Conservation (phyloP, 2,329 filamentous ascomycete species). For the Colletotrichum spinosum region DNA sequence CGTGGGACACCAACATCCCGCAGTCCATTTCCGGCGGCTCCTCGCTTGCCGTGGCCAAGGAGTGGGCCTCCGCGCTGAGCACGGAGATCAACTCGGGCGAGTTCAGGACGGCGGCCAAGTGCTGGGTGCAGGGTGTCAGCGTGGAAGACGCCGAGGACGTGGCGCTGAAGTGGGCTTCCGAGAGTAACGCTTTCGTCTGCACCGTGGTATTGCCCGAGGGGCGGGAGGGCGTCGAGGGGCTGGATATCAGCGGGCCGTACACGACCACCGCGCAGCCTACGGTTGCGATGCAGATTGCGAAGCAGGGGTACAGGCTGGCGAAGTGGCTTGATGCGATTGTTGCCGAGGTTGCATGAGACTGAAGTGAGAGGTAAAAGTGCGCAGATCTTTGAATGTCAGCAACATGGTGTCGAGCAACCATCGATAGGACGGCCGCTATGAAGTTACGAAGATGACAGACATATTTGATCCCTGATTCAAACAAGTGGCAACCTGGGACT, state of each 20-base stretch:
- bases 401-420: no score
- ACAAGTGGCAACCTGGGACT: no score
- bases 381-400: no score
- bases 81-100: slow-evolving; percentile 51
- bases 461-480: no score
- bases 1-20: slow-evolving; percentile 71
- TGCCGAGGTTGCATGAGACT: slow-evolving; percentile 14
- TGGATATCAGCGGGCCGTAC: slow-evolving; percentile 54
- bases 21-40: slow-evolving; percentile 55
- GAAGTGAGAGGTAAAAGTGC: neutral
- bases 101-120: slow-evolving; percentile 48
- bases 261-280: slow-evolving; percentile 52
- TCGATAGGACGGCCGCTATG: no score
- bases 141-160: slow-evolving; percentile 46
- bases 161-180: slow-evolving; percentile 53
- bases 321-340: slow-evolving; percentile 37
- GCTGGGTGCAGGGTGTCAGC: slow-evolving; percentile 51
- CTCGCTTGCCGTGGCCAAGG: slow-evolving; percentile 48
- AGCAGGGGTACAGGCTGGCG: slow-evolving; percentile 51
- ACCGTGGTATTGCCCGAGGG: slow-evolving; percentile 54
- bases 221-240: slow-evolving; percentile 49
- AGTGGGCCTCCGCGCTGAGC: slow-evolving; percentile 51
- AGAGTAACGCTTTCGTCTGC: slow-evolving; percentile 57
- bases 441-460: no score
- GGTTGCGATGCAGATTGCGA: slow-evolving; percentile 57